Percentiles rank a stretch among this genome's conserved stretches.
These are phyloP conservation scores for Iberis pinnata DNA, from an alignment of 345 rosid species.

Conservation along the genomic window DNA sequence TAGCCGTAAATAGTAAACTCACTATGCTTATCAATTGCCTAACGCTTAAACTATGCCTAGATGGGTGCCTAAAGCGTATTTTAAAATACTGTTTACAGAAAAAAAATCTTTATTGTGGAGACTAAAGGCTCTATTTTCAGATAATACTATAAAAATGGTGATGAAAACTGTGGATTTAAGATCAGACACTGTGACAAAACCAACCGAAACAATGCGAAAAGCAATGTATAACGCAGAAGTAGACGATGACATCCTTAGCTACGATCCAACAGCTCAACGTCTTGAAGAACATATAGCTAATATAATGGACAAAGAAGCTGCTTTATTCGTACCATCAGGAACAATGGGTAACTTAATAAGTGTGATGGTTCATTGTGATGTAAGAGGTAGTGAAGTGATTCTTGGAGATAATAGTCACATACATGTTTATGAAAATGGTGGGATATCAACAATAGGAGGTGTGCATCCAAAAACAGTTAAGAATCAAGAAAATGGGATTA, in stretches of 20 bases:
- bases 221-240: constrained; percentile 89
- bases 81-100: too few species aligned
- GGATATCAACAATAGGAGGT: constrained; percentile 79
- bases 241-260: constrained; percentile 70
- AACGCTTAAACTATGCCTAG: too few species aligned
- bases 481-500: constrained; percentile 76
- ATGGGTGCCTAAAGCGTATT: too few species aligned
- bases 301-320: constrained; percentile 78
- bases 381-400: constrained; percentile 86
- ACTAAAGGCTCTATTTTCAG: too few species aligned
- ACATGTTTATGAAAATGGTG: constrained; percentile 82
- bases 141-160: constrained; percentile 64
- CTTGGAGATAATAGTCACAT: constrained; percentile 78
- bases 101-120: too few species aligned
- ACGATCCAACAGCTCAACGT: constrained; percentile 61
- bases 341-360: constrained; percentile 96
- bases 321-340: constrained; percentile 80
- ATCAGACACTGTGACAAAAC: constrained; percentile 85
- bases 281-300: constrained; percentile 72
- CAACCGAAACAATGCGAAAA: constrained; percentile 72
- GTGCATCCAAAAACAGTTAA: constrained; percentile 73
- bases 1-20: too few species aligned
- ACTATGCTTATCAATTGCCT: too few species aligned
- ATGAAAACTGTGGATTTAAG: constrained; percentile 71
- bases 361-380: constrained; percentile 78